These are phyloP conservation scores for Imleria badia DNA, from an alignment of 768 basidiomycete genomes.

Conservation along the genomic window DNA sequence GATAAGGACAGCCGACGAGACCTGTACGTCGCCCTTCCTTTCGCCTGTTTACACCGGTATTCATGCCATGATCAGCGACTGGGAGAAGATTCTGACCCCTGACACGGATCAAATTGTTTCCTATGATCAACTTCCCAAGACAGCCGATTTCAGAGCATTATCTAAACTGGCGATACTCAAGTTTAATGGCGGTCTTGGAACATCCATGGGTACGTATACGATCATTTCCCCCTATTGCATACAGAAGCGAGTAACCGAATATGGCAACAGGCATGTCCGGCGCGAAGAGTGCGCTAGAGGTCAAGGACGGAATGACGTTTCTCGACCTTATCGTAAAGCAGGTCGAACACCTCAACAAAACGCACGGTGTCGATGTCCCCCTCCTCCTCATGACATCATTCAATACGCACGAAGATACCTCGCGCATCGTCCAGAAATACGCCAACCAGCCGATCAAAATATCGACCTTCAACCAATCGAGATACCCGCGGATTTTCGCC, in stretches of 20 bases:
- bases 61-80: constrained; percentile 53
- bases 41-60: constrained; percentile 1
- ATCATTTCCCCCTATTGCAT: background rate
- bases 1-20: constrained; percentile 86
- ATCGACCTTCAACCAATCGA: constrained; percentile 89
- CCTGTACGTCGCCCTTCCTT: constrained; percentile 55
- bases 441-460: constrained; percentile 93
- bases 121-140: constrained; percentile 68
- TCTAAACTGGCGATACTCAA: constrained; percentile 95
- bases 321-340: constrained; percentile 92
- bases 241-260: background rate
- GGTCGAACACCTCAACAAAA: constrained; percentile 93
- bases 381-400: constrained; percentile 99
- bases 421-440: constrained; percentile 96
- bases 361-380: constrained; percentile 84
- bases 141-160: constrained; percentile 62
- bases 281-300: constrained; percentile 92
- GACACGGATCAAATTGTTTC: constrained; percentile 83
- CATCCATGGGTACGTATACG: constrained; percentile 69
- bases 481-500: constrained; percentile 91
- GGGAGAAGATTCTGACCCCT: constrained; percentile 89
- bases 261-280: constrained; percentile 63
- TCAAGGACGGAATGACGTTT: constrained; percentile 98
- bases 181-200: constrained; percentile 91
- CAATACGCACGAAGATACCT: constrained; percentile 96